Evolutionary conservation across 176 grass and related monocot species (phyloP), one percentile per base, ranked within the genome.

Genomic region (Avena sativa): DNA sequence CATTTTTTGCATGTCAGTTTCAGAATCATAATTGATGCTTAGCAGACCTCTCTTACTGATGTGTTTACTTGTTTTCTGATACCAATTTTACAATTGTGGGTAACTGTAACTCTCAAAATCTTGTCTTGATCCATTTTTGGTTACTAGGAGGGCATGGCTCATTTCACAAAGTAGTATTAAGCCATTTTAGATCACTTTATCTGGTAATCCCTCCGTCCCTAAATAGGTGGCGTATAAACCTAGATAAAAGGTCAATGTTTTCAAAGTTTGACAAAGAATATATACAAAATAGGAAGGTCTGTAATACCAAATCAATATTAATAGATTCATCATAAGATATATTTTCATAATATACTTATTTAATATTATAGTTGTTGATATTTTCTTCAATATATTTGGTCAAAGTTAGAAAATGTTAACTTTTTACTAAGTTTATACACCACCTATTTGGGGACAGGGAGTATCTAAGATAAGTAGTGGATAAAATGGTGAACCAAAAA

Each of bases 41-140:
- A 84, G 11, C 62, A 12, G 15, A 67, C 2, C 21, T 67, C 1
- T 85, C 12, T 48, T 69, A 4, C 8, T 25, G 28, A 2, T 63
- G 12, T 53, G 2, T 56, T 64, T 56, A 86, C 32, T 82, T 55
- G 28, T 44, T 79, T 55, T 71, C 23, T 87, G 28, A 86, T 83
- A 25, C 3, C 63, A 72, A 71, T 71, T 83, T 79, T 60, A 52
- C 49, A 53, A 40, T 46, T 32, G 12, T 0, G 16, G 21, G 12
- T 36, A 73, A 13, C 72, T 79, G 12, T 36, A 73, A 13, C 72
- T 79, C 6, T 46, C 1, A 47, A 34, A 15, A 19, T 79, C 20
- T 49, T 20, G 20, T n/a, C 57, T 67, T 46, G 12, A 74, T 19
- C 21, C 32, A 17, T 75, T 75, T 46, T 17, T 13, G 5, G 56